A percentile compares a stretch with the other conserved stretches of the same genome.
These are phyloP conservation scores for Plasmodium cynomolgi DNA, from an alignment of 169 alveolate species.

Conservation along the genomic window DNA sequence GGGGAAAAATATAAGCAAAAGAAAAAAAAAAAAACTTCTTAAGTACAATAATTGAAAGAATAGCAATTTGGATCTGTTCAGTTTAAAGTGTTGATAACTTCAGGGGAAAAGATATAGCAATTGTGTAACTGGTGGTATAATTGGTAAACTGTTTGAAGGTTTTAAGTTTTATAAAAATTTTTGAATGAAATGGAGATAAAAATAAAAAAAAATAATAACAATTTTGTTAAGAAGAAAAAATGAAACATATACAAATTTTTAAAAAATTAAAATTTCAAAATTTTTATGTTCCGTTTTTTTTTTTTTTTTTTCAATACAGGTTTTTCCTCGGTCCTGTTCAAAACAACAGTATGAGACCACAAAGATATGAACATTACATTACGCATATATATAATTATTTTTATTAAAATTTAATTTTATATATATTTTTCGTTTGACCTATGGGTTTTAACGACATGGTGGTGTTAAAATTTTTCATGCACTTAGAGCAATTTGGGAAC, in stretches of 20 bases:
- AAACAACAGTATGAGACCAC: neutral
- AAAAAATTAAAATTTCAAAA: neutral
- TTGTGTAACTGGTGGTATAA: constrained; percentile 2
- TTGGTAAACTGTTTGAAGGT: neutral
- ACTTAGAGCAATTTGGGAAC: neutral
- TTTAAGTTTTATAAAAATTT: neutral
- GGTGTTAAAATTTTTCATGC: neutral
- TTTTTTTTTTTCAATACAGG: constrained; percentile 2
- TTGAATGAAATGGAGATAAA: neutral
- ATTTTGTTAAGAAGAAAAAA: neutral
- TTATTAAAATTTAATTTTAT: neutral
- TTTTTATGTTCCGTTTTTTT: neutral
- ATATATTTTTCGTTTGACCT: neutral
- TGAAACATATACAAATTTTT: constrained; percentile 2
- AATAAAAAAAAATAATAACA: neutral
- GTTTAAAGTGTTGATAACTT: neutral
- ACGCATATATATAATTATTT: neutral
- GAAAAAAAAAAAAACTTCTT: neutral
- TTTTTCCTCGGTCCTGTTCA: neutral
- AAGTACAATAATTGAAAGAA: constrained; percentile 1
- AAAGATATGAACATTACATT: neutral
- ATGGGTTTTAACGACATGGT: neutral
- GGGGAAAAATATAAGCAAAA: neutral
- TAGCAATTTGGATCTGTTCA: neutral
- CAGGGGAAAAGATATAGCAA: neutral